Evolutionary conservation across 75 land plant species (phyloP), one percentile per base, ranked within the genome.

Genomic region (Gnetum montanum): DNA sequence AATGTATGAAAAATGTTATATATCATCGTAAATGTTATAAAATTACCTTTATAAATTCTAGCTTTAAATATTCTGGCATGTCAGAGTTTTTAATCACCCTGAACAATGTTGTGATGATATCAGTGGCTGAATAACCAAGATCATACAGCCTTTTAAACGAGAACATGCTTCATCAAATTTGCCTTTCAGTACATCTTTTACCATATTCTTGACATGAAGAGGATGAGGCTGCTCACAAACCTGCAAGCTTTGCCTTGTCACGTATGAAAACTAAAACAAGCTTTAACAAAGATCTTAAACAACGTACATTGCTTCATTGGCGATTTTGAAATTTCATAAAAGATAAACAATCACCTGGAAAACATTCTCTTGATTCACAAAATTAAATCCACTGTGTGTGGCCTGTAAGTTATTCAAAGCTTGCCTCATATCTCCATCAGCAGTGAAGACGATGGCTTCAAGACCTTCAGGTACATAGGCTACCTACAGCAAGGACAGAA

Each of bases 371-470:
- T 90, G 92, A 66, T 86, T 95, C 46, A 95, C 88, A 69, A 90
- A 90, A 27, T 84, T 78, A 46, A 95, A 95, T 12, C 99, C 99
- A 70, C 89, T 90, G 61, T 55, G 72, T 25, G 99, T 95, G 33
- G 99, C 99, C 61, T 95, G 99, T 62, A 95, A 67, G 58, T 95
- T 95, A 58, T 95, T 95, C 71, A 95, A 67, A 24, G 99, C 99
- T 63, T 95, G 99, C 44, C 99, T 81, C 99, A 95, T 95, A 57
- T 95, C 99, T 43, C 99, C 99, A 86, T 95, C 99, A 65, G 99
- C 99, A 43, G 99, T 95, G 65, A 95, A 95, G 24, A 95, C 89
- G 19, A 95, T 85, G n/a, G 99, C 99, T 69, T n/a, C n/a, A 67
- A 95, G 77, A 15, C 99, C 99, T 74, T 90, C 97, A 22, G 91